These are phyloP conservation scores for Mortierella antarctica DNA, from an alignment of 192 early-diverging fungal species.

Conservation along the genomic window DNA sequence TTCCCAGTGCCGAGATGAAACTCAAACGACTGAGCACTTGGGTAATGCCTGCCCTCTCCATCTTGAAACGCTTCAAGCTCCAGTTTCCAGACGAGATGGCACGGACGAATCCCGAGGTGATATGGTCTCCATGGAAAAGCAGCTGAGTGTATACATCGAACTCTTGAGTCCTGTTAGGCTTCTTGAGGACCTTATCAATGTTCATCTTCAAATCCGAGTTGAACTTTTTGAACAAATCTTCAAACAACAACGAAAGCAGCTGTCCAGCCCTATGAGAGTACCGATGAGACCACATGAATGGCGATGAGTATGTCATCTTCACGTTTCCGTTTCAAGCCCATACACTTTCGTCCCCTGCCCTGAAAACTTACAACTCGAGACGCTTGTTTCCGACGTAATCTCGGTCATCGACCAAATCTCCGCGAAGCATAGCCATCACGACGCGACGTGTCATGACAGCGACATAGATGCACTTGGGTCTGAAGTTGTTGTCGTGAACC, in stretches of 20 bases:
- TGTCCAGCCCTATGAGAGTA: constrained; percentile 82
- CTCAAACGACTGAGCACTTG: constrained; percentile 93
- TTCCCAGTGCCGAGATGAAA: constrained; percentile 95
- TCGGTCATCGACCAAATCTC: constrained; percentile 91
- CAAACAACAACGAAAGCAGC: constrained; percentile 92
- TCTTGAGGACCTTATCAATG: constrained; percentile 92
- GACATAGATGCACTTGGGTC: constrained; percentile 92
- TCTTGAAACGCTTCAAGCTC: constrained; percentile 98
- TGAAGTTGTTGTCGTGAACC: constrained; percentile 87
- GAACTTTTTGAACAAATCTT: constrained; percentile 98
- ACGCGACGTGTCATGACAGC: constrained; percentile 95
- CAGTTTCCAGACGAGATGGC: constrained; percentile 98
- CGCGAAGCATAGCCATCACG: constrained; percentile 84
- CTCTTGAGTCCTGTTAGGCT: constrained; percentile 85
- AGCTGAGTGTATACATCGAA: constrained; percentile 89
- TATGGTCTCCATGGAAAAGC: constrained; percentile 78
- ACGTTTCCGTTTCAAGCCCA: not conserved
- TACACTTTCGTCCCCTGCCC: constrained; percentile 65
- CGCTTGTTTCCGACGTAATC: constrained; percentile 99
- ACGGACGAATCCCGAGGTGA: constrained; percentile 91
- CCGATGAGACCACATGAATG: not conserved
- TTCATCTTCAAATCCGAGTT: constrained; percentile 87
- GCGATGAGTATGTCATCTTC: not conserved
- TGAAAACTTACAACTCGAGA: constrained; percentile 83
- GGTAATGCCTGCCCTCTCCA: constrained; percentile 98